A percentile compares a stretch with the other conserved stretches of the same genome.
Conservation (phyloP, 495 filamentous ascomycete genomes). For the Terfezia claveryi region DNA sequence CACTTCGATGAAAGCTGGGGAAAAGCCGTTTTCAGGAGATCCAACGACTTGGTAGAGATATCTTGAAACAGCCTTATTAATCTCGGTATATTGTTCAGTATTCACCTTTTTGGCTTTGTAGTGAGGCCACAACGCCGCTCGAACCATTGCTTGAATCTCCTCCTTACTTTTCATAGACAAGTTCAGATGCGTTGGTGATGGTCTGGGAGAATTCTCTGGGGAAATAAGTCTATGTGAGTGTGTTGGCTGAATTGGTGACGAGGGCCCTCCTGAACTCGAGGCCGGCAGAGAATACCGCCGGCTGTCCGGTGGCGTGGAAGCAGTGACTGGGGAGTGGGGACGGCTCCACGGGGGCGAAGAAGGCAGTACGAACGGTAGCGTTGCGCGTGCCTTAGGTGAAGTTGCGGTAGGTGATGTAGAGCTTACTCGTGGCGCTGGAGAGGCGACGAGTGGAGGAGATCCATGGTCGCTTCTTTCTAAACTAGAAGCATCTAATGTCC, state of each 20-base stretch:
- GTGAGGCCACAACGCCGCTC: conserved; percentile 10
- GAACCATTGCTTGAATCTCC: conserved; percentile 12
- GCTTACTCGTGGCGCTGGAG: neutral
- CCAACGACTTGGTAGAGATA: conserved; percentile 13
- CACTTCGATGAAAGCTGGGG: neutral
- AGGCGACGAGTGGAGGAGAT: neutral
- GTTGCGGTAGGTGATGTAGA: neutral
- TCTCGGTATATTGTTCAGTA: conserved; percentile 13
- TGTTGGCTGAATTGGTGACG: neutral
- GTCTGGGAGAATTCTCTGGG: neutral
- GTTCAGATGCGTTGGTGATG: neutral
- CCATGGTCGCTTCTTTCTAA: too few relatives aligned
- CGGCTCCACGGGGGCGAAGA: neutral
- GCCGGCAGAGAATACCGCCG: neutral
- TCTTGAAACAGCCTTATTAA: conserved; percentile 17
- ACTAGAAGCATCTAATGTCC: neutral
- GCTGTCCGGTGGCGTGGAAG: neutral
- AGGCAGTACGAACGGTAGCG: neutral
- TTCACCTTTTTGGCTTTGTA: conserved; percentile 14
- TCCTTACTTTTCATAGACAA: conserved; percentile 6
- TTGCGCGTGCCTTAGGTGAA: neutral
- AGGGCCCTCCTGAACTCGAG: neutral
- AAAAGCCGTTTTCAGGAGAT: neutral
- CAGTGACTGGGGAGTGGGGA: neutral
- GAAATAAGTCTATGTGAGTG: neutral